Base-by-base conservation (phyloP, 352 stramenopile species). In the Halophytophthora polymorphica region DNA sequence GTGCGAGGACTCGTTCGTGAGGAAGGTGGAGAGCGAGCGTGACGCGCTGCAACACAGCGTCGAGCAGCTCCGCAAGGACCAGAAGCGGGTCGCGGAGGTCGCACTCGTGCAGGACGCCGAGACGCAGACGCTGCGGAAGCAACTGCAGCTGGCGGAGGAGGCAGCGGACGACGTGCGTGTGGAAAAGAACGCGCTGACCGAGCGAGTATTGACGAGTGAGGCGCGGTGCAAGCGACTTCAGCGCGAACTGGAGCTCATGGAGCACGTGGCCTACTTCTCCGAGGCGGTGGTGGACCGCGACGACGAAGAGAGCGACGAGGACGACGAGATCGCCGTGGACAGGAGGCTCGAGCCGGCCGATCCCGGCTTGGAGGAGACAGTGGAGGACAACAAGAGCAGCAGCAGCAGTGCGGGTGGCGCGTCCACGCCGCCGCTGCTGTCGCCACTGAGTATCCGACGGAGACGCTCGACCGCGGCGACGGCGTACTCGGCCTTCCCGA, bases 251-350 rank as follows among this genome's bases (percentile, higher is more conserved):
- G 54, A 77, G 45, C 67, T 93, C 34, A 68, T 95, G 38, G 78
- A 92, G 35, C 76, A 90, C 29, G 77, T 91, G 23, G 83, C 77
- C 1, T 89, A 88, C 40, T 71, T 90, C 28, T 83, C 78, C 14
- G 61, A 86, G 11, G 77, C 82, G 1, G 72, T 87, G 19, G 73
- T 86, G 31, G 78, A 92, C 34, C 45, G 54, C 10, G 82, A 93
- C 48, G 67, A 75, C 1, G 76, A 90, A 48, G 74, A 87, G 40
- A 83, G 83, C 39, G 75, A 82, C 1, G 80, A 86, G 1, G 76
- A 86, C 17, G 77, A 88, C n/a, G 71, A 72, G 49, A 72, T 46
- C 44, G 60, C 39, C 25, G 70, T 40, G 57, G 61, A 49, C 42
- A 61, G 15, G 40, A 37, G 8, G 56, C 71, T 21, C 35, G 70